These are phyloP conservation scores for Cladosporium sp. DNA, from an alignment of 2,329 filamentous ascomycete genomes.

Conservation along the genomic window DNA sequence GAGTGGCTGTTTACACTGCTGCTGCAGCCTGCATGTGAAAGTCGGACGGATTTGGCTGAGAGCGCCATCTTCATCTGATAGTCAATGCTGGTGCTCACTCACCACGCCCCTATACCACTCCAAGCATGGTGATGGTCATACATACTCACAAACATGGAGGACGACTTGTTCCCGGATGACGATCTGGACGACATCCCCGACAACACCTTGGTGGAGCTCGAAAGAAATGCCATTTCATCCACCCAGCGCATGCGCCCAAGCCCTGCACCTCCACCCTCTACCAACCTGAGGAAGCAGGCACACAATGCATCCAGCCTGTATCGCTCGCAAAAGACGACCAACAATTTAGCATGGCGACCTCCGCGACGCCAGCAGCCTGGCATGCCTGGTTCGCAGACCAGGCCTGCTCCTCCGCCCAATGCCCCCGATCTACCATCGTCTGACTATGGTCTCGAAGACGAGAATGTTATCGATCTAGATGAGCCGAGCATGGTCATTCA, in stretches of 20 bases:
- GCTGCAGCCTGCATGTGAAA: too few relatives aligned
- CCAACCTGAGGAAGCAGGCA: conserved; percentile 15
- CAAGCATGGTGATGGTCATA: conserved; percentile 11
- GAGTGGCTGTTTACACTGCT: too few relatives aligned
- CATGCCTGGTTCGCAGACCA: conserved; percentile 2
- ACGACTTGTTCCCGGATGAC: conserved; percentile 44
- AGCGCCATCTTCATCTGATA: too few relatives aligned
- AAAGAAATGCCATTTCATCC: conserved; percentile 39
- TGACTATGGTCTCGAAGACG: conserved; percentile 44
- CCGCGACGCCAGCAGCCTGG: conserved; percentile 20
- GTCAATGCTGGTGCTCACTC: too few relatives aligned
- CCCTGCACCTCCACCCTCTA: conserved; percentile 1
- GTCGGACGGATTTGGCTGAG: too few relatives aligned
- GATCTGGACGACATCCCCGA: conserved; percentile 43
- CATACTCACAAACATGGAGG: conserved; percentile 25
- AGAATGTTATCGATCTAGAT: conserved; percentile 43
- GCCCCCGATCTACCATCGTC: conserved; percentile 27
- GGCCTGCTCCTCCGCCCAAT: background rate
- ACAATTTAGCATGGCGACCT: conserved; percentile 27
- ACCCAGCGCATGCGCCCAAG: conserved; percentile 31
- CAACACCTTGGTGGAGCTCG: conserved; percentile 42
- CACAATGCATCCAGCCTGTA: conserved; percentile 21
- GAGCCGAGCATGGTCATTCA: conserved; percentile 32
- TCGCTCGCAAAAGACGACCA: conserved; percentile 15
- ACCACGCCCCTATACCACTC: too few relatives aligned